Base-by-base conservation (phyloP, 805 yeast species). In the Ogataea methanolica region DNA sequence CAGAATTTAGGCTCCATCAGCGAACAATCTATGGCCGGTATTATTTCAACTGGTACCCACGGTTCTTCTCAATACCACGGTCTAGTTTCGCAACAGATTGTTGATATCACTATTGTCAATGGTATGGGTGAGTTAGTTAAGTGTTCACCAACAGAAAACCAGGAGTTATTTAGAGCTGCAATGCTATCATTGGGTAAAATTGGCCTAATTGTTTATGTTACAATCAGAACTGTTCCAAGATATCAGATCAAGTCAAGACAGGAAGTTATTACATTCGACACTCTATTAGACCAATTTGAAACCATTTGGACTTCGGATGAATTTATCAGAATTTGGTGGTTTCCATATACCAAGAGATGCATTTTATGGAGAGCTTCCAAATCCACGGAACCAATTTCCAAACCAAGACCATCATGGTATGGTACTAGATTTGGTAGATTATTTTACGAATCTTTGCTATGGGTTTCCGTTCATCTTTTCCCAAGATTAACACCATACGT, bases 1-100 rank as follows among this genome's bases (percentile, higher is more conserved):
- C 98, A 92, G 66, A 92, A 87, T 59, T 71, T 94, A 58, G 98
- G 98, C 1, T 90, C 97, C 1, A 92, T 92, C 45, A 82, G 94
- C 37, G 97, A 89, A 52, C 98, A 92, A 64, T 86, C 96, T 15
- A 74, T 90, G 23, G 98, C 96, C 3, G 99, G 99, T n/a, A 82
- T 91, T 54, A 89, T 94, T 40, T 85, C 96, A 2, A 92, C 98
- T 0, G 98, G 98, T 29, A 90, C 98, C 0, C 99, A 92, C 62
- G 99, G 99, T 7, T 86, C 97, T 0, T 83, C 96, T 9, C 95
- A 92, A 38, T 88, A 77, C 63, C 98, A 94, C 60, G 97, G 98
- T 1, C 72, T 91, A 35, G 86, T 92, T 2, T 80, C 94, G 8
- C 92, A 89, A 58, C 97, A 90, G 65, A 76, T 88, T 52, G 97